Base-by-base conservation (phyloP, 2,329 filamentous ascomycete species). In the Nemania sp. region DNA sequence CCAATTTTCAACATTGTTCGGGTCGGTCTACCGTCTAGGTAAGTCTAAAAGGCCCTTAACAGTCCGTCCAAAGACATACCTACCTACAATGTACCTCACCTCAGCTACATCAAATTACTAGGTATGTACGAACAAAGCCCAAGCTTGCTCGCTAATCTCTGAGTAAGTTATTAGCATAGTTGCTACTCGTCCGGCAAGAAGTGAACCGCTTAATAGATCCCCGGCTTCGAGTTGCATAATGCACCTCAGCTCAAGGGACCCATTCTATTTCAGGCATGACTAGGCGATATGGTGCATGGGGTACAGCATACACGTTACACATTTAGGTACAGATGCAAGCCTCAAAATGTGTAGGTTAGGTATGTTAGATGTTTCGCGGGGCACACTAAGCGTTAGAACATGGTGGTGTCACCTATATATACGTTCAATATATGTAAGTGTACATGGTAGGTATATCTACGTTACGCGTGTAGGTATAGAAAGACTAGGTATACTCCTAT, bases 261-360 rank as follows among this genome's bases (percentile, higher is more conserved):
- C 70, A 73, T 69, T 63, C 68, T 69, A 73, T 72, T 64, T 72
- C 68, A 67, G 70, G 73, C 67, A 70, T 72, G 62, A 67, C 56
- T 49, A 71, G 67, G 71, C 71, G 70, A 72, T 70, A 68, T 68
- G 69, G 57, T 63, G 70, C 64, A 59, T 63, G 64, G 27, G 20
- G 27, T 29, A 59, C 11, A 7, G 20, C n/a, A 15, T 32, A 51
- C n/a, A 59, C 51, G 24, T 13, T 26, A 24, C 41, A 43, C 10
- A 26, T 47, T n/a, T n/a, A n/a, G n/a, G n/a, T 47, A 59, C 56
- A 13, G 26, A 7, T 29, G n/a, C 45, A 52, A 22, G 20, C 24
- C 24, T 45, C 18, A 45, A 20, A 43, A 43, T n/a, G 38, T 18
- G 38, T 43, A 43, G 38, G 38, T 43, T 18, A 43, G 38, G 32